A percentile compares a stretch with the other conserved stretches of the same genome.
Evolutionary conservation across 139 green algal species (phyloP).

Genomic region (Chlamydomonas sp.): DNA sequence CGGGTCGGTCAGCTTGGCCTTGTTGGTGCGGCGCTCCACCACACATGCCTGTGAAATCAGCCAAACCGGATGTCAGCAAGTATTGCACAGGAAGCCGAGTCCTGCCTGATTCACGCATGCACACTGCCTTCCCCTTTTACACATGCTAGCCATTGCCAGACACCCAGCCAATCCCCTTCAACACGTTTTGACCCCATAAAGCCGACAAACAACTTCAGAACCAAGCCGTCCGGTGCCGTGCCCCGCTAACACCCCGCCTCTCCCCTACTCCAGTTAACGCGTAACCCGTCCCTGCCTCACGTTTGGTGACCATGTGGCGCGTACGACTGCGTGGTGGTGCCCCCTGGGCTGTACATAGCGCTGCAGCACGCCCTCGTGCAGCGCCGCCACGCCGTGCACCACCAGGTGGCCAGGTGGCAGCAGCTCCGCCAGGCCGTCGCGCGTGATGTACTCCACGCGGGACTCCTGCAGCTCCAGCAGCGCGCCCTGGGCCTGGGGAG

Average conservation of each 20-base stretch:
- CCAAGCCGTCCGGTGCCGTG: too few species aligned
- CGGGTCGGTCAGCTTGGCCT: conserved; percentile 24
- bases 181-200: too few species aligned
- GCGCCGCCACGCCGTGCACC: conserved; percentile 33
- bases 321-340: conserved; percentile 35
- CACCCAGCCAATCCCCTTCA: too few species aligned
- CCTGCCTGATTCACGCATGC: too few species aligned
- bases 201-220: too few species aligned
- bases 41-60: conserved; percentile 11
- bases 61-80: too few species aligned
- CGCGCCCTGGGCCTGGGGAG: too few species aligned
- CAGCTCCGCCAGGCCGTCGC: conserved; percentile 31
- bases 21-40: conserved; percentile 38
- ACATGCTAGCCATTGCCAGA: too few species aligned
- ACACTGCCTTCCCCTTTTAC: too few species aligned
- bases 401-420: conserved; percentile 28
- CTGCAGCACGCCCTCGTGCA: conserved; percentile 56
- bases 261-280: not conserved
- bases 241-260: not conserved
- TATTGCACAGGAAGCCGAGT: too few species aligned
- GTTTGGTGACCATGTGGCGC: conserved; percentile 33
- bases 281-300: not conserved
- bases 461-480: conserved; percentile 23
- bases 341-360: conserved; percentile 45
- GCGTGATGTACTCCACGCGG: conserved; percentile 22